Percentiles rank a stretch among this genome's conserved stretches.
These are phyloP conservation scores for Ehretia macrophylla DNA, from an alignment of 257 asterid genomes.

Conservation along the genomic window DNA sequence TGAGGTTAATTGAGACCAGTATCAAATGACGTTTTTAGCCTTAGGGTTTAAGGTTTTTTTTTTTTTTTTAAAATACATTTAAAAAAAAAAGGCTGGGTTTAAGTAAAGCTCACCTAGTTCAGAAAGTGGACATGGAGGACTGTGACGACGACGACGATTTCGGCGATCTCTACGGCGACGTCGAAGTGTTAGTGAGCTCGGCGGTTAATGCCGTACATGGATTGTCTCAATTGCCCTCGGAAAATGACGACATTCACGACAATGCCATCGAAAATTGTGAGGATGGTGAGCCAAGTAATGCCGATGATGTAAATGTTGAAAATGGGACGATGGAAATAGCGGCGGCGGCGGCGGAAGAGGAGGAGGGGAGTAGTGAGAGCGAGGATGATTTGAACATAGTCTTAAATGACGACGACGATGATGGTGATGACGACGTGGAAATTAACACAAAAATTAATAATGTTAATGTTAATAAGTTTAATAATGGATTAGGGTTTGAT, in stretches of 20 bases:
- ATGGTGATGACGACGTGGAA: constrained; percentile 6
- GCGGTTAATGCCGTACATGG: constrained; percentile 36
- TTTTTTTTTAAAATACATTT: background rate
- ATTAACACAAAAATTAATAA: background rate
- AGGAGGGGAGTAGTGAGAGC: constrained; percentile 22
- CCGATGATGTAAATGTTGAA: constrained; percentile 2
- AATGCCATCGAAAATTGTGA: constrained; percentile 10
- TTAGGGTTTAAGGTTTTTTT: constrained; percentile 26
- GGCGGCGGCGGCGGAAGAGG: constrained; percentile 4
- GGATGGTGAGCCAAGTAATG: constrained; percentile 5
- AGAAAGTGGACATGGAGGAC: constrained; percentile 28
- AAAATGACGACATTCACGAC: constrained; percentile 3
- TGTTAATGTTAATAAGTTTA: no score
- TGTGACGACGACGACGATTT: constrained; percentile 44
- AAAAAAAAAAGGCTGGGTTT: background rate
- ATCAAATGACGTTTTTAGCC: background rate
- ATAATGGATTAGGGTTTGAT: constrained; percentile 3
- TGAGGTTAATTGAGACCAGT: background rate
- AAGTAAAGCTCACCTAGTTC: background rate
- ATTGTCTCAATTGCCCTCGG: constrained; percentile 17
- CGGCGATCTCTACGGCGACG: constrained; percentile 61
- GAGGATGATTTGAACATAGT: constrained; percentile 37
- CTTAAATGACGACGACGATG: constrained; percentile 28
- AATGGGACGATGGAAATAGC: constrained; percentile 10
- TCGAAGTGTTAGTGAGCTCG: constrained; percentile 49